Base-by-base conservation (phyloP, 2,329 filamentous ascomycete genomes). In the Paraconiothyrium brasiliense region DNA sequence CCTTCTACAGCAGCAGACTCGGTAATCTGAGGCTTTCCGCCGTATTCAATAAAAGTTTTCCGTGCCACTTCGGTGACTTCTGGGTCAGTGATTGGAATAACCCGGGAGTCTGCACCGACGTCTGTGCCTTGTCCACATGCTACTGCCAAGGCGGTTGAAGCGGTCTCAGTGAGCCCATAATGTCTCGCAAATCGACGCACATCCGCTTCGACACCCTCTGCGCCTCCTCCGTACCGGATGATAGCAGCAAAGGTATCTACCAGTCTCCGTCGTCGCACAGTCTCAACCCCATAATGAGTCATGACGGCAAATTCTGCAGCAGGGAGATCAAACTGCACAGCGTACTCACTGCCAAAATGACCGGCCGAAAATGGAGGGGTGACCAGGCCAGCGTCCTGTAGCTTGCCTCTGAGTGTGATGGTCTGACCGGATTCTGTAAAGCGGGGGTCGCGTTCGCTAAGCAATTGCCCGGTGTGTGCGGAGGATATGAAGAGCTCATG, bases 51-150 rank as follows among this genome's bases (percentile, higher is more conserved):
- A 77, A 97, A 98, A 1, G 91, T 91, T 65, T 92, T 90, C 61
- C 93, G 88, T 4, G 94, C 95, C 63, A 90, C 88, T 68, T 97
- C 93, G 50, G 97, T 85, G 1, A 97, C 93, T 39, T 93, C 88
- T 13, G 94, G 92, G 71, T 98, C 95, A 37, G 90, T 91, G 27
- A 91, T 84, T 65, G 84, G 86, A 0, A 92, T 89, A 10, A 90
- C 80, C 47, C 93, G 88, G 47, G 89, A 87, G 60, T 93, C 91
- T 1, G 84, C 76, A 0, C 90, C 91, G 22, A 92, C 87, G 71
- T 97, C 94, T 30, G 91, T 90, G 10, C 93, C 94, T 76, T 98
- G 94, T 4, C 94, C 94, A 77, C 95, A 99, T 41, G 95, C 94
- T 34, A 99, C 95, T 11, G 95, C 95, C 55, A 99, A 83, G 30